Evolutionary conservation across 768 basidiomycete genomes (phyloP).

Genomic region (Tricholomella constricta): DNA sequence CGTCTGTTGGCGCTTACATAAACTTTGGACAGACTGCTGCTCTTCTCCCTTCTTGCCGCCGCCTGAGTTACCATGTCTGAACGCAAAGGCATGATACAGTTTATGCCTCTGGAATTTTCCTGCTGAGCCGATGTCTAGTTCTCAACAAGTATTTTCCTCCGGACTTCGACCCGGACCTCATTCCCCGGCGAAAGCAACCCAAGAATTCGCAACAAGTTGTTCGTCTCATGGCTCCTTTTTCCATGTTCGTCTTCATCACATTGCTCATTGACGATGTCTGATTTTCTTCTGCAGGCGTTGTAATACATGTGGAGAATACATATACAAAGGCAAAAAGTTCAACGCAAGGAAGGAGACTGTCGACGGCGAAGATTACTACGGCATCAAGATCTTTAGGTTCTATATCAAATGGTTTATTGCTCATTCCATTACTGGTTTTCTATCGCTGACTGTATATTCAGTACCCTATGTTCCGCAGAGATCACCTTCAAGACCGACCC

Average conservation of each 20-base stretch:
- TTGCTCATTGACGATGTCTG: not conserved
- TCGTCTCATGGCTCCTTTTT: slow-evolving; percentile 99
- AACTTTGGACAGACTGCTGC: too few species aligned
- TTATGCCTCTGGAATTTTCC: not conserved
- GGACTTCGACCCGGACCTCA: slow-evolving; percentile 97
- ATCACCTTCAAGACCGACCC: slow-evolving; percentile 99
- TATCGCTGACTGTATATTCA: slow-evolving; percentile 32
- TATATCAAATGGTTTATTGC: slow-evolving; percentile 83
- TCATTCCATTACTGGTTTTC: slow-evolving; percentile 1
- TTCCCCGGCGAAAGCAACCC: slow-evolving; percentile 85
- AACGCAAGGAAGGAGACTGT: slow-evolving; percentile 99
- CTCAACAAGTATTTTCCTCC: slow-evolving; percentile 97
- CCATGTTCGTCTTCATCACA: slow-evolving; percentile 63
- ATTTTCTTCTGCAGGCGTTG: slow-evolving; percentile 62
- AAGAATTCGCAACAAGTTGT: slow-evolving; percentile 98
- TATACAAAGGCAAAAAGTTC: slow-evolving; percentile 99
- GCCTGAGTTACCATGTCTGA: slow-evolving; percentile 65
- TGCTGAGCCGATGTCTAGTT: slow-evolving; percentile 44
- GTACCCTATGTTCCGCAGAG: slow-evolving; percentile 94
- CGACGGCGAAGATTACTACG: slow-evolving; percentile 95
- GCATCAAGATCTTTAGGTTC: slow-evolving; percentile 95
- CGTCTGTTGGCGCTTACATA: too few species aligned
- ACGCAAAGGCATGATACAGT: slow-evolving; percentile 63
- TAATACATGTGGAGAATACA: slow-evolving; percentile 97
- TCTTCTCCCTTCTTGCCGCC: not conserved